Evolutionary conservation across 2,329 filamentous ascomycete genomes (phyloP), one percentile per base, ranked within the genome.

Genomic region (Cladobotryum protrusum): DNA sequence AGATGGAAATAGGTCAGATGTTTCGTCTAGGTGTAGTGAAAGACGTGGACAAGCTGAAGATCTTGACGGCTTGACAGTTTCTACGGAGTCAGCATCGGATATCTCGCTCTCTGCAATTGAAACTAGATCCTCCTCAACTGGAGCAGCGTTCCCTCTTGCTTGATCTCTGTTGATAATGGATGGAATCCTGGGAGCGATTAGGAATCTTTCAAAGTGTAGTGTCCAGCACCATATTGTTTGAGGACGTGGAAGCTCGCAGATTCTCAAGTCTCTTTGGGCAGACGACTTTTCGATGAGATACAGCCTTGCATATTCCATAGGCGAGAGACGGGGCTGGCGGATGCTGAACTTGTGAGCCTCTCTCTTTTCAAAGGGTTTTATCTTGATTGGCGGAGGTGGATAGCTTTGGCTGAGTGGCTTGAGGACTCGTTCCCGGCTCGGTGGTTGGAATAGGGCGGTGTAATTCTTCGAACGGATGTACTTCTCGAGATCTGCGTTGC

Each of bases 281-380:
- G 54, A 49, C 5, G 63, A 59, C 40, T 67, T 62, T 42, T 68
- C 63, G 2, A 72, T 51, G 33, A 69, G 57, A 43, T 66, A 68
- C 5, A 62, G 54, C 7, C 70, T 63, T 8, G 60, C 50, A 43
- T 72, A 72, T 40, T 72, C 70, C 67, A 72, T 70, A 1, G 68
- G 67, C 1, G 69, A 70, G 4, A 72, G 44, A 0, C 67, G 63
- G 1, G 68, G 66, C 17, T 54, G 47, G 4, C 45, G 53, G 17
- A 69, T 49, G 14, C 7, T 36, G 41, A 52, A 57, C 18, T 24
- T 36, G 47, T 32, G 50, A 24, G 8, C 29, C 14, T 44, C 42
- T 34, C 17, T 50, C 45, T 3, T 18, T 32, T 15, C 17, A n/a
- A 45, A 14, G 3, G 43, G 49, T 14, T 8, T 33, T 36, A n/a